These are phyloP conservation scores for Solanum bulbocastanum DNA, from an alignment of 257 asterid species.

Conservation along the genomic window DNA sequence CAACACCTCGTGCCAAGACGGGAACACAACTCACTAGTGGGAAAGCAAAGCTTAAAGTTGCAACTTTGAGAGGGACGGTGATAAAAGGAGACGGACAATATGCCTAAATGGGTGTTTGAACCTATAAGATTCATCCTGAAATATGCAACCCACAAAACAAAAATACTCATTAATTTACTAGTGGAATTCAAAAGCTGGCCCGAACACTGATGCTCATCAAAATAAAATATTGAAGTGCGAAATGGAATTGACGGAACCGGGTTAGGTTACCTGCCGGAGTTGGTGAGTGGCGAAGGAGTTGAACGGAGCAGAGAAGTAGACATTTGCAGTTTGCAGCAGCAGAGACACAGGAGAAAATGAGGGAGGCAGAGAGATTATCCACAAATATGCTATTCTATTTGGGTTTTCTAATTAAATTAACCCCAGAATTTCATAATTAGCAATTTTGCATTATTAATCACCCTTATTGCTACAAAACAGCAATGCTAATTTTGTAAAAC, in stretches of 20 bases:
- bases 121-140: conserved; percentile 34
- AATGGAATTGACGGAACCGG: not conserved
- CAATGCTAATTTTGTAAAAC: rapidly evolving
- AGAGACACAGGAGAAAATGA: not conserved
- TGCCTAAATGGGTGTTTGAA: conserved; percentile 7
- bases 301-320: conserved; percentile 21
- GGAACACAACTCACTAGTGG: not conserved
- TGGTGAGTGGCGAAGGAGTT: not conserved
- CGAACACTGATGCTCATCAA: not conserved
- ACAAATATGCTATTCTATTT: not conserved
- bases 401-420: not conserved
- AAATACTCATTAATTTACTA: not conserved
- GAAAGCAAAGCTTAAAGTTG: conserved; percentile 25
- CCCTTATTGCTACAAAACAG: not conserved
- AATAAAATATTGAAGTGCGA: not conserved
- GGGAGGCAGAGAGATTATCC: not conserved
- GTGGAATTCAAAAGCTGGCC: not conserved
- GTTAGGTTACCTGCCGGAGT: not conserved
- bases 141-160: not conserved
- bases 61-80: conserved; percentile 16
- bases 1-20: conserved; percentile 9
- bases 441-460: not conserved
- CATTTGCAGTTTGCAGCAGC: not conserved
- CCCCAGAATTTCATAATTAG: not conserved
- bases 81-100: conserved; percentile 3